Conservation (phyloP, 768 basidiomycete species). For the Naganishia onofrii region DNA sequence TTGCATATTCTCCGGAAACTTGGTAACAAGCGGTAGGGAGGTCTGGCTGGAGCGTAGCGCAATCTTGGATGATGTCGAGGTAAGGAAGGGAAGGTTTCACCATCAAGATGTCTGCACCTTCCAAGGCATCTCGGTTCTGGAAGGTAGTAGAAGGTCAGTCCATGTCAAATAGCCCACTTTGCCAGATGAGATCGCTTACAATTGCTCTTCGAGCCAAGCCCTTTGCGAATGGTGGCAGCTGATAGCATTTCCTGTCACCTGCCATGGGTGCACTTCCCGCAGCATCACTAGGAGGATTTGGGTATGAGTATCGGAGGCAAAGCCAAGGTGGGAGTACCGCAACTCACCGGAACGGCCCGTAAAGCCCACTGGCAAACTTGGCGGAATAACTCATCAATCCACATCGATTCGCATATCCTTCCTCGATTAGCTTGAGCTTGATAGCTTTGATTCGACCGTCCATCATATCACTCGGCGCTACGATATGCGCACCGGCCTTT, state of each 20-base stretch:
- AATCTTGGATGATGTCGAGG: slow-evolving; percentile 91
- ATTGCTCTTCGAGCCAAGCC: slow-evolving; percentile 91
- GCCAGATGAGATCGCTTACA: slow-evolving; percentile 59
- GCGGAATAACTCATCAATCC: slow-evolving; percentile 96
- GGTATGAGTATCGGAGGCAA: neutral
- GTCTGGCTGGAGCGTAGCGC: slow-evolving; percentile 72
- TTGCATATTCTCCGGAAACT: slow-evolving; percentile 95
- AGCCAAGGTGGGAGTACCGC: neutral
- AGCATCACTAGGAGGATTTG: slow-evolving; percentile 68
- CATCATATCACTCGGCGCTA: slow-evolving; percentile 99
- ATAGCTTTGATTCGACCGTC: slow-evolving; percentile 89
- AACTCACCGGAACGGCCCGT: slow-evolving; percentile 88
- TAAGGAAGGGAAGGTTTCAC: slow-evolving; percentile 95
- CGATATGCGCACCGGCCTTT: slow-evolving; percentile 91
- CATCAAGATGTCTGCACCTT: slow-evolving; percentile 99
- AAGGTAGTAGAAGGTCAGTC: neutral
- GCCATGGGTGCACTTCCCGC: slow-evolving; percentile 93
- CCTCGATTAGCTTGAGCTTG: slow-evolving; percentile 78
- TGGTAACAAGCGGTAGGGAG: slow-evolving; percentile 90
- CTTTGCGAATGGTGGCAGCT: slow-evolving; percentile 81
- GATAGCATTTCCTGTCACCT: slow-evolving; percentile 96
- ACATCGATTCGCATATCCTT: slow-evolving; percentile 79
- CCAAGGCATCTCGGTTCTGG: slow-evolving; percentile 78
- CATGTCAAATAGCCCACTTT: neutral
- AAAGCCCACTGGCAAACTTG: slow-evolving; percentile 91